A percentile compares a stretch with the other conserved stretches of the same genome.
Conservation (phyloP, 2,329 filamentous ascomycete genomes). For the Lasiodiplodia sp. region DNA sequence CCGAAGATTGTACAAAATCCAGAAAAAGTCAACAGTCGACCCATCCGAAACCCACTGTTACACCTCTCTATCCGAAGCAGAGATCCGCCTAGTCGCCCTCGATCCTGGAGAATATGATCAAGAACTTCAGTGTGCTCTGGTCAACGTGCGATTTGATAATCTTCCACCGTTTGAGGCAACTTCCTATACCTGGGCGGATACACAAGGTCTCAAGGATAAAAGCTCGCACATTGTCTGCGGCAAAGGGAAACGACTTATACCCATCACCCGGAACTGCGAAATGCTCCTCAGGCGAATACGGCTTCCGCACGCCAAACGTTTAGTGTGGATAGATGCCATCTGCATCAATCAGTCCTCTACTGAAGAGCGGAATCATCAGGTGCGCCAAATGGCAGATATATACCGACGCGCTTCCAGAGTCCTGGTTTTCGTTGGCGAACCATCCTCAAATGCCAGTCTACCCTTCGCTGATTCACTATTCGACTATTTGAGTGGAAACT, state of each 20-base stretch:
- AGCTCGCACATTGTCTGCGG: neutral
- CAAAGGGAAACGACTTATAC: neutral
- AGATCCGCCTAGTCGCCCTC: neutral
- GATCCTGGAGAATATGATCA: neutral
- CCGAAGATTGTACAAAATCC: neutral
- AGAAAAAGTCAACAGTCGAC: neutral
- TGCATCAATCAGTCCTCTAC: slow-evolving; percentile 7
- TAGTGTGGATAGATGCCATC: slow-evolving; percentile 16
- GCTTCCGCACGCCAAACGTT: neutral
- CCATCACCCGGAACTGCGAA: neutral
- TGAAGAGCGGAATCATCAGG: slow-evolving; percentile 13
- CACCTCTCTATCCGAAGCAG: neutral
- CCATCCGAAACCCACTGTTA: neutral
- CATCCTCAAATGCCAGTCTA: too few relatives aligned
- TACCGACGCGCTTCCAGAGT: neutral
- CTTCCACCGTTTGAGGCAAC: slow-evolving; percentile 4
- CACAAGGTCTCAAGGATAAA: neutral
- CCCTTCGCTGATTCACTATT: neutral
- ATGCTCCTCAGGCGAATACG: neutral
- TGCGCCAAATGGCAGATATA: neutral
- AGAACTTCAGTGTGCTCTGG: neutral
- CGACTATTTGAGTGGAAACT: neutral
- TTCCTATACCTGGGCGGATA: slow-evolving; percentile 20
- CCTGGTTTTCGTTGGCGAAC: slow-evolving; percentile 1
- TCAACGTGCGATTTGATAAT: neutral